A percentile compares a stretch with the other conserved stretches of the same genome.
Conservation (phyloP, 2,329 filamentous ascomycete genomes). For the Neoscytalidium dimidiatum region DNA sequence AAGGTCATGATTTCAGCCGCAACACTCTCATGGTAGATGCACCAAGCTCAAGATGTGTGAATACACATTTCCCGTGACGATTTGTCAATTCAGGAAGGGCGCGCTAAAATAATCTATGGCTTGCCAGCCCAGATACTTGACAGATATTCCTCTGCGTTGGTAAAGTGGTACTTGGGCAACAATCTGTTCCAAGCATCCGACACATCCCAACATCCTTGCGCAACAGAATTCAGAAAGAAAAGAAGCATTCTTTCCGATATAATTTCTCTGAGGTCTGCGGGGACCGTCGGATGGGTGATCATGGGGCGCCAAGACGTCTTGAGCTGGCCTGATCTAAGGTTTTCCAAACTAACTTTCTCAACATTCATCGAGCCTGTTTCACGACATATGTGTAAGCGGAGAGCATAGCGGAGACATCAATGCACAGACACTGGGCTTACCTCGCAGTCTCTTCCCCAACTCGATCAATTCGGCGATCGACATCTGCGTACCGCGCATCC, state of each 20-base stretch:
- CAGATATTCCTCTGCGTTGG: conserved; percentile 45
- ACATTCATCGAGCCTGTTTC: conserved; percentile 34
- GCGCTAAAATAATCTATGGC: conserved; percentile 24
- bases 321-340: conserved; percentile 48
- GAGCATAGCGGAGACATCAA: rapidly evolving
- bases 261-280: conserved; percentile 35
- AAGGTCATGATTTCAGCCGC: too few relatives aligned
- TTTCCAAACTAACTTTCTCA: conserved; percentile 49
- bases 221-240: conserved; percentile 45
- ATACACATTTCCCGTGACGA: too few relatives aligned
- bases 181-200: conserved; percentile 49
- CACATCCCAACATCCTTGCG: conserved; percentile 46
- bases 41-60: too few relatives aligned
- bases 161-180: conserved; percentile 49
- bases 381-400: background rate
- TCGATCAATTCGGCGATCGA: conserved; percentile 31
- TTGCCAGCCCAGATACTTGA: conserved; percentile 43
- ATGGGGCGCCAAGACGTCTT: conserved; percentile 45
- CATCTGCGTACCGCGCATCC: conserved; percentile 29
- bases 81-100: too few relatives aligned
- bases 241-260: conserved; percentile 43
- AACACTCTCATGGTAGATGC: too few relatives aligned
- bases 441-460: conserved; percentile 32
- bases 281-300: conserved; percentile 37
- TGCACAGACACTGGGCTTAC: background rate